Evolutionary conservation across 116 monocot species (phyloP).

Genomic region (Papilionanthe hybrid): DNA sequence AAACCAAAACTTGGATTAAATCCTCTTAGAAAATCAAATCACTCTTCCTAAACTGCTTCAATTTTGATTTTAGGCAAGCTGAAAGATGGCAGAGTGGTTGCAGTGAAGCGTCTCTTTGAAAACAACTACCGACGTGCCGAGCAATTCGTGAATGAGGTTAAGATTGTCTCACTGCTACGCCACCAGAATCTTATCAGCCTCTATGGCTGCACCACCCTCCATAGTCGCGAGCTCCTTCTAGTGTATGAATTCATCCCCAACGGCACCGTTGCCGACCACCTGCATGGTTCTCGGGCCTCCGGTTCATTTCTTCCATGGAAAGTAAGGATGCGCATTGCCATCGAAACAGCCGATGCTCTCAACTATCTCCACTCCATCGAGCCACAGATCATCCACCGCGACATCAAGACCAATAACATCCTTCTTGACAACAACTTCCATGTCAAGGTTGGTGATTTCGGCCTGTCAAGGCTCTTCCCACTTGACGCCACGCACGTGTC

Average conservation of each 20-base stretch:
- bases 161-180: slow-evolving; percentile 57
- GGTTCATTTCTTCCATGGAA: slow-evolving; percentile 42
- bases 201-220: slow-evolving; percentile 70
- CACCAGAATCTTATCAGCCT: slow-evolving; percentile 65
- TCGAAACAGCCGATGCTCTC: slow-evolving; percentile 61
- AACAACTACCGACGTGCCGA: slow-evolving; percentile 48
- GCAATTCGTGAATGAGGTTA: slow-evolving; percentile 71
- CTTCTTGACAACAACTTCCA: slow-evolving; percentile 56
- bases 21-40: not conserved
- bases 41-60: not conserved
- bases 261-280: slow-evolving; percentile 81
- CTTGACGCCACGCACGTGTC: slow-evolving; percentile 66
- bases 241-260: slow-evolving; percentile 79
- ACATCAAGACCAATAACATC: slow-evolving; percentile 82
- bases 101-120: slow-evolving; percentile 70
- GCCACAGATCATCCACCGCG: slow-evolving; percentile 77
- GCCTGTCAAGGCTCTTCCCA: slow-evolving; percentile 73
- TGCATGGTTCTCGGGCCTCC: slow-evolving; percentile 42
- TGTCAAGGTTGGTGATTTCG: slow-evolving; percentile 84
- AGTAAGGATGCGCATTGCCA: slow-evolving; percentile 47
- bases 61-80: slow-evolving; percentile 33
- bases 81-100: slow-evolving; percentile 62
- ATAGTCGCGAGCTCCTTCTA: slow-evolving; percentile 62
- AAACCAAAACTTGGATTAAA: not conserved
- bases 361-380: slow-evolving; percentile 57